Percentiles rank a stretch among this genome's conserved stretches.
Evolutionary conservation across 2,329 filamentous ascomycete species (phyloP).

Genomic region (Lachnellula subtilissima): DNA sequence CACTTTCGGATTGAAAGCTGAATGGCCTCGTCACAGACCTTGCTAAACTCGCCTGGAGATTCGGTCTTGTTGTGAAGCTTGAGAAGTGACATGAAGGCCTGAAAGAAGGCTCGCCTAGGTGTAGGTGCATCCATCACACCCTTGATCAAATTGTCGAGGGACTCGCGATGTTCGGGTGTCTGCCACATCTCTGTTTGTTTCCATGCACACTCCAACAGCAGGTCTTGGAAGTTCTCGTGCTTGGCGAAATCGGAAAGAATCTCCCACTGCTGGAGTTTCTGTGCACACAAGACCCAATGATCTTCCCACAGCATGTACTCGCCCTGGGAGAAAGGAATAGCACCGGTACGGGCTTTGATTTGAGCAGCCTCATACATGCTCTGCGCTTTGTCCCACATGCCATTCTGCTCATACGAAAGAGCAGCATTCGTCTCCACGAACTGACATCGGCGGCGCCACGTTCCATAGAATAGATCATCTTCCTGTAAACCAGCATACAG

Average conservation of each 20-base stretch:
- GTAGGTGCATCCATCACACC: slow-evolving; percentile 97
- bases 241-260: slow-evolving; percentile 96
- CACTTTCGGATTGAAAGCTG: slow-evolving; percentile 97
- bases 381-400: slow-evolving; percentile 99
- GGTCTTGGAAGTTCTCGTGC: slow-evolving; percentile 96
- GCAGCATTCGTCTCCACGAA: slow-evolving; percentile 98
- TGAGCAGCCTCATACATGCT: slow-evolving; percentile 95
- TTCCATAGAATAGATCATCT: slow-evolving; percentile 95
- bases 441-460: slow-evolving; percentile 89
- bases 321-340: slow-evolving; percentile 91
- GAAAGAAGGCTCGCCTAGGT: slow-evolving; percentile 90
- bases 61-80: slow-evolving; percentile 92
- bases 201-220: slow-evolving; percentile 94
- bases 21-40: slow-evolving; percentile 92
- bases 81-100: slow-evolving; percentile 93
- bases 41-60: slow-evolving; percentile 72
- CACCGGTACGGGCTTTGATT: slow-evolving; percentile 91
- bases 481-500: slow-evolving; percentile 87
- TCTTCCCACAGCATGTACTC: slow-evolving; percentile 99
- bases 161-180: slow-evolving; percentile 77
- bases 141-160: slow-evolving; percentile 89
- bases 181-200: slow-evolving; percentile 94
- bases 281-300: slow-evolving; percentile 95
- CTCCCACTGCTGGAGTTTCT: slow-evolving; percentile 99
- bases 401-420: slow-evolving; percentile 95